A percentile compares a stretch with the other conserved stretches of the same genome.
Conservation (phyloP, 176 grass and related monocot species). For the Urochloa ruziziensis region DNA sequence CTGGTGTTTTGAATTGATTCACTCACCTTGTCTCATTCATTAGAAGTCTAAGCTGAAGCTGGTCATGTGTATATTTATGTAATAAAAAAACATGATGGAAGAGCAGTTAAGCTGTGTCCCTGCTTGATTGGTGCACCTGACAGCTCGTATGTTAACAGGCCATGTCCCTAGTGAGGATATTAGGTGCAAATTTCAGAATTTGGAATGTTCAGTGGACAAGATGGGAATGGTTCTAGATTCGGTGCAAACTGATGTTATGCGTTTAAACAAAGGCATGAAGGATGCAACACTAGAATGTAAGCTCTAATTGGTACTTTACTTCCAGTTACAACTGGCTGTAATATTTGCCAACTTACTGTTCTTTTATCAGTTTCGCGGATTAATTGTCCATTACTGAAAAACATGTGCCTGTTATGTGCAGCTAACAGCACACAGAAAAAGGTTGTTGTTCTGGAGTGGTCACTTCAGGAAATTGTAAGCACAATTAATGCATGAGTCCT, state of each 20-base stretch:
- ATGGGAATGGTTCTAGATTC: conserved; percentile 67
- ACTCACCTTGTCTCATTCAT: not conserved
- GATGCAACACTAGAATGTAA: conserved; percentile 79
- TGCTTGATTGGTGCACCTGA: not conserved
- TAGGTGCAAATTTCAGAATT: conserved; percentile 66
- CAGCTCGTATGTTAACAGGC: conserved; percentile 35
- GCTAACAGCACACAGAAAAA: conserved; percentile 61
- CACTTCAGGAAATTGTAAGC: conserved; percentile 80
- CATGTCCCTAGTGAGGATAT: conserved; percentile 64
- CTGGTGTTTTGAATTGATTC: not conserved
- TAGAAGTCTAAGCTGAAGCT: not conserved
- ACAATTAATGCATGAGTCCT: not conserved
- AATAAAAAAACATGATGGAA: not conserved
- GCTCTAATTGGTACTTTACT: not conserved
- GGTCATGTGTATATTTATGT: not conserved
- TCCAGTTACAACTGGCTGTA: not conserved
- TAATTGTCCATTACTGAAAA: not conserved
- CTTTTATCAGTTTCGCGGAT: no score
- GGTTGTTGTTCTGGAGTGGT: conserved; percentile 47
- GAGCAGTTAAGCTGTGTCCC: conserved; percentile 1
- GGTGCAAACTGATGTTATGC: conserved; percentile 74
- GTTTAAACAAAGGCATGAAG: conserved; percentile 75
- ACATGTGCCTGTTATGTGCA: conserved; percentile 27
- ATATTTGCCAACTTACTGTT: not conserved
- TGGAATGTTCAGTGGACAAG: conserved; percentile 59